A percentile compares a stretch with the other conserved stretches of the same genome.
These are phyloP conservation scores for Dillenia turbinata DNA, from an alignment of 164 flowering plant species.

Conservation along the genomic window DNA sequence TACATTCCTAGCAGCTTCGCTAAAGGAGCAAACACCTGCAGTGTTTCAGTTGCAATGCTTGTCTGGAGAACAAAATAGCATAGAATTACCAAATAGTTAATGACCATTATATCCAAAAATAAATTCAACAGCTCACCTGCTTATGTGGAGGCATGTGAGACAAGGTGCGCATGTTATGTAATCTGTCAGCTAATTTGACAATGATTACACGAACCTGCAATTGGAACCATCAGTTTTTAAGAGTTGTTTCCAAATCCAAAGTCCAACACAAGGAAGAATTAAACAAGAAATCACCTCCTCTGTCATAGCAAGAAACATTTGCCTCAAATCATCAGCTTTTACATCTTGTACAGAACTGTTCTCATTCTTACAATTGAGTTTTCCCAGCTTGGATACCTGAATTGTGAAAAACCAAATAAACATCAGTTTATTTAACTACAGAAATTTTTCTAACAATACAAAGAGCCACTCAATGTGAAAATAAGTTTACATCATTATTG, in stretches of 20 bases:
- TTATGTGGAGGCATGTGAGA: slow-evolving; percentile 95
- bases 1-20: slow-evolving; percentile 97
- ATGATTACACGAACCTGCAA: slow-evolving; percentile 93
- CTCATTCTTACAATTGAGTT: slow-evolving; percentile 65
- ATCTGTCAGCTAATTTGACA: slow-evolving; percentile 97
- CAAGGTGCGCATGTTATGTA: slow-evolving; percentile 98
- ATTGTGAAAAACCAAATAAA: slow-evolving; percentile 8
- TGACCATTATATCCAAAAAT: slow-evolving; percentile 6
- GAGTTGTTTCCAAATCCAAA: no score
- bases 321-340: slow-evolving; percentile 94
- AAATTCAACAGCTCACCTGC: slow-evolving; percentile 49
- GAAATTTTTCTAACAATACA: no score
- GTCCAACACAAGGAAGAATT: background rate
- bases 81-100: slow-evolving; percentile 2
- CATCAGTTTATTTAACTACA: no score
- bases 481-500: no score
- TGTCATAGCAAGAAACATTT: slow-evolving; percentile 99
- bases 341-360: slow-evolving; percentile 82
- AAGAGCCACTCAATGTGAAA: no score
- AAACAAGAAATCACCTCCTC: slow-evolving; percentile 58
- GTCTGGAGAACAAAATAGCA: slow-evolving; percentile 40
- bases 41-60: slow-evolving; percentile 89
- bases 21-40: slow-evolving; percentile 97
- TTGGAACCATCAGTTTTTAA: no score
- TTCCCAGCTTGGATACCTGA: slow-evolving; percentile 97